phyloP scores from a whole-genome alignment of 2,329 filamentous ascomycete species.

The Curvularia hawaiiensis region DNA sequence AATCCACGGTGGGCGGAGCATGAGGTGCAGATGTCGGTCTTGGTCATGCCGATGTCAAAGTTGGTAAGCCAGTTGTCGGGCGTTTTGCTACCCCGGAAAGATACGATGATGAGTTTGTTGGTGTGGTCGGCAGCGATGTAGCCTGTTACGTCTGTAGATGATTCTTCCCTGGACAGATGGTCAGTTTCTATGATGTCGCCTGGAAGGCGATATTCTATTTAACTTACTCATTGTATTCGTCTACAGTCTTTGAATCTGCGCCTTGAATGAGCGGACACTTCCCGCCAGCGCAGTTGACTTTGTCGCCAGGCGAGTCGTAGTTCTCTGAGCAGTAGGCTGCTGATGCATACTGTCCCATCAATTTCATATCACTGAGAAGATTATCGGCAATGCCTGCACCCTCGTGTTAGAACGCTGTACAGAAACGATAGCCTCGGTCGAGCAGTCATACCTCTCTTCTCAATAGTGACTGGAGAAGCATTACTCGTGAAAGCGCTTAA shows the following conservation, averaged over 20 bases:
- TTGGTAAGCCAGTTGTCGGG: conserved; percentile 68
- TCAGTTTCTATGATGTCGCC: conserved; percentile 5
- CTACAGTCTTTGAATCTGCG: conserved; percentile 50
- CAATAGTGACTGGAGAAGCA: conserved; percentile 24
- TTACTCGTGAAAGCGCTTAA: conserved; percentile 18
- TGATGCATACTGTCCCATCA: conserved; percentile 55
- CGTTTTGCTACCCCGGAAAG: conserved; percentile 64
- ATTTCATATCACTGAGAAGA: conserved; percentile 31
- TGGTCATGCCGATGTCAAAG: conserved; percentile 50
- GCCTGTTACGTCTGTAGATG: conserved; percentile 52
- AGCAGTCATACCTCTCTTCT: conserved; percentile 19
- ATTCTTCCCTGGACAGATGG: conserved; percentile 13
- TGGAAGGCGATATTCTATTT: not conserved
- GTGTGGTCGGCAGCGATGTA: conserved; percentile 54
- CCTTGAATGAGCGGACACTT: conserved; percentile 57
- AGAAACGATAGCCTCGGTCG: not conserved
- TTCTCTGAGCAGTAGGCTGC: conserved; percentile 60
- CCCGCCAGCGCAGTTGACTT: conserved; percentile 51
- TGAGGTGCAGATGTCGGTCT: conserved; percentile 50
- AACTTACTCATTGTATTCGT: conserved; percentile 49
- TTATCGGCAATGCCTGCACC: conserved; percentile 22
- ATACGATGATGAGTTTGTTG: conserved; percentile 60
- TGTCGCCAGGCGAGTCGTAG: conserved; percentile 49
- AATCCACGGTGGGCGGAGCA: conserved; percentile 67
- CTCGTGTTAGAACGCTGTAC: not conserved